Evolutionary conservation across 2,329 filamentous ascomycete species (phyloP).

Genomic region (Ustulina deusta): DNA sequence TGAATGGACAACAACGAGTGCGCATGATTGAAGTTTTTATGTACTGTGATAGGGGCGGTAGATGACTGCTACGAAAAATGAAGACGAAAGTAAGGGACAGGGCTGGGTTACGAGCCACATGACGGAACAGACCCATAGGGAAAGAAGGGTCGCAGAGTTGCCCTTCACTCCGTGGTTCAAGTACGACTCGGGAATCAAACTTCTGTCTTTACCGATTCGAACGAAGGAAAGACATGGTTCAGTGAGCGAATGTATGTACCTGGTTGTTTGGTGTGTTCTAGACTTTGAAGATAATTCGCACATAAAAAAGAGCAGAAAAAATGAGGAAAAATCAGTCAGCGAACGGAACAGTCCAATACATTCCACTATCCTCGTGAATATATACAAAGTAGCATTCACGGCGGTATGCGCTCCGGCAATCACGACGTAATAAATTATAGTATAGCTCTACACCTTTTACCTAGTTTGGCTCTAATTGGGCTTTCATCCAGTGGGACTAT

Average conservation of each 20-base stretch:
- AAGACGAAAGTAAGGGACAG: neutral
- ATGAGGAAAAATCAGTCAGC: conserved; percentile 27
- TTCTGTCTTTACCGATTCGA: conserved; percentile 42
- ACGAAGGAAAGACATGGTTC: conserved; percentile 16
- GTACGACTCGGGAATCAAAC: conserved; percentile 30
- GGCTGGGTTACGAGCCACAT: conserved; percentile 14
- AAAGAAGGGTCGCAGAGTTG: conserved; percentile 2
- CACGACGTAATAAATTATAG: neutral
- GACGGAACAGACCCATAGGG: conserved; percentile 11
- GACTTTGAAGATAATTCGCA: conserved; percentile 20
- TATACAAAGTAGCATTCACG: neutral
- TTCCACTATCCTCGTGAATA: conserved; percentile 7
- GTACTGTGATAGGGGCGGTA: conserved; percentile 15
- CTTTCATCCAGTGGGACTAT: too few species aligned
- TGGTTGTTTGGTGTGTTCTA: conserved; percentile 27
- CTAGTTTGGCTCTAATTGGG: neutral
- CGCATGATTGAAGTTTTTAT: conserved; percentile 28
- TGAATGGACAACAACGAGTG: conserved; percentile 12
- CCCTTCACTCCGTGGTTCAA: conserved; percentile 28
- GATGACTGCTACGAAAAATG: conserved; percentile 17
- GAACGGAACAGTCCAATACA: conserved; percentile 20
- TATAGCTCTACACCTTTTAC: neutral
- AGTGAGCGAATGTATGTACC: conserved; percentile 14
- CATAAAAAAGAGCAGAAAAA: conserved; percentile 24
- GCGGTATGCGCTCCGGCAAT: neutral